Base-by-base conservation (phyloP, 2,329 filamentous ascomycete species). In the Eutypa lata region DNA sequence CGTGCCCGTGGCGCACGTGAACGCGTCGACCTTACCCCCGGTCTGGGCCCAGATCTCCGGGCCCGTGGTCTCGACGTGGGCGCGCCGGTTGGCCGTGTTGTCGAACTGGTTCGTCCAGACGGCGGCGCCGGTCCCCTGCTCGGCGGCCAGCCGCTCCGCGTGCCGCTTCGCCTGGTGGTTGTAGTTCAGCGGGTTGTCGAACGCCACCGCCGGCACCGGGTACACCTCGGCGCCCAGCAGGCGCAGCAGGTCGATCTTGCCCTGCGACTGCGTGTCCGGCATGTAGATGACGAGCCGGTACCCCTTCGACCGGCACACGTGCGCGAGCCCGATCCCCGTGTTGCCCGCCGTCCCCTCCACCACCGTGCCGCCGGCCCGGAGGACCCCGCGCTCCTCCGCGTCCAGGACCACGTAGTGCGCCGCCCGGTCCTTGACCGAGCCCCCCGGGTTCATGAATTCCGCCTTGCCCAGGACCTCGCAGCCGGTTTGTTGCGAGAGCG, bases 31-130 rank as follows among this genome's bases (percentile, higher is more conserved):
- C 59, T 87, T 87, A 35, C 94, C 93, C 2, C 69, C 74, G 0
- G 94, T 97, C 78, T 99, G 94, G 26, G 86, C 77, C 94, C 94
- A 99, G 68, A 99, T 96, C 74, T 99, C 94, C 0, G 94, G 94
- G 0, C 94, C 94, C 0, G 94, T 99, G 2, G 93, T 97, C 77
- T 97, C 93, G 62, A 97, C 88, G 70, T 99, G 94, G 47, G 94
- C 94, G 66, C 89, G 86, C 49, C 94, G 83, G 74, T 99, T 99
- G 50, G 94, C 94, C 49, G 81, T 86, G 76, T 99, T 99, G 71
- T 99, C 94, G 74, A 99, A 99, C 75, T 99, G 94, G 74, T 99
- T 95, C 44, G 94, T 99, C 94, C 94, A 99, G 14, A 97, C 92
- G 8, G 93, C 91, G 42, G 55, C 55, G 42, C 57, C 57, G 49